Evolutionary conservation across 2,329 filamentous ascomycete genomes (phyloP).

Genomic region (Botrytis aclada): DNA sequence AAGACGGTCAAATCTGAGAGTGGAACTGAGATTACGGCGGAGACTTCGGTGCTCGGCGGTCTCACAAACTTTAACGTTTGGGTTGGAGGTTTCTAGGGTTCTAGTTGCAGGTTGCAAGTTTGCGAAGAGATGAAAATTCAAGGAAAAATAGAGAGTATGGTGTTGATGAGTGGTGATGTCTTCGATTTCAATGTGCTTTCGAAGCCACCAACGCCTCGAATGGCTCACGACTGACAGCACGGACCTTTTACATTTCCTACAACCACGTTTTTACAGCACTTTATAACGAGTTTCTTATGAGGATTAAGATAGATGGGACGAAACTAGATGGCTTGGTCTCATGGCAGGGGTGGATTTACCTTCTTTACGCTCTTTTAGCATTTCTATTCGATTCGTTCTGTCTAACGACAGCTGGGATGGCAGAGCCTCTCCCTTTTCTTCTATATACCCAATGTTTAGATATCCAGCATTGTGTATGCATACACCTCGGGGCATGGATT

Average conservation of each 20-base stretch:
- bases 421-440: neutral
- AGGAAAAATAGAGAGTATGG: too few relatives aligned
- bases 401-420: neutral
- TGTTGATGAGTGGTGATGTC: neutral
- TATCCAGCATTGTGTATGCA: neutral
- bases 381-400: neutral
- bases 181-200: neutral
- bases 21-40: constrained; percentile 32
- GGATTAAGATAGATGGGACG: neutral
- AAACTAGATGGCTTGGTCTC: neutral
- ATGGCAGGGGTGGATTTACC: neutral
- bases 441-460: constrained; percentile 3
- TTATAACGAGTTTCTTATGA: neutral
- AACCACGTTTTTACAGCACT: neutral
- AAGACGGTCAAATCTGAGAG: constrained; percentile 25
- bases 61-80: constrained; percentile 34
- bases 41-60: constrained; percentile 24
- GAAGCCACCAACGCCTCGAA: neutral
- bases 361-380: neutral
- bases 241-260: neutral
- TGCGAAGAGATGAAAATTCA: too few relatives aligned
- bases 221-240: neutral
- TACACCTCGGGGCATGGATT: neutral
- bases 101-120: too few relatives aligned
- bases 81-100: constrained; percentile 32